phyloP scores from a whole-genome alignment of 148 eudicot species.

The Cornus controversa region DNA sequence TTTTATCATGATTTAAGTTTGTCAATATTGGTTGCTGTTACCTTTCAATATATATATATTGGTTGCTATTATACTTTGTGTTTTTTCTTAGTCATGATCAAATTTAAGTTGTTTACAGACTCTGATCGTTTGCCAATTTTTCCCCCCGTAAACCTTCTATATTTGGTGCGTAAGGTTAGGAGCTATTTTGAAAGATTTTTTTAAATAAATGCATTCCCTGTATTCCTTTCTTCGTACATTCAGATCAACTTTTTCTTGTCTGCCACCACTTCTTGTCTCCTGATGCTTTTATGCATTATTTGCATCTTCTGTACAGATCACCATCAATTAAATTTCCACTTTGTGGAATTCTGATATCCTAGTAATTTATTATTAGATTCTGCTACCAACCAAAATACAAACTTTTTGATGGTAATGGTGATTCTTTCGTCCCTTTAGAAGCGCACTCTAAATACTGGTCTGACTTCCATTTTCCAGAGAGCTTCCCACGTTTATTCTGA shows the following conservation, averaged over 20 bases:
- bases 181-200: background rate
- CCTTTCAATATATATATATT: too few relatives aligned
- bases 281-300: too few relatives aligned
- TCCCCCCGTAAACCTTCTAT: background rate
- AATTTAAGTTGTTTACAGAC: background rate
- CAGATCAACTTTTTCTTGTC: too few relatives aligned
- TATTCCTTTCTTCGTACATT: background rate
- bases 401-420: too few relatives aligned
- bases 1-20: background rate
- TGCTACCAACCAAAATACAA: too few relatives aligned
- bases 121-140: background rate
- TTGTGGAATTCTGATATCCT: background rate
- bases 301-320: too few relatives aligned
- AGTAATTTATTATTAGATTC: background rate
- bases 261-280: too few relatives aligned
- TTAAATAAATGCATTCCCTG: too few relatives aligned
- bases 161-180: background rate
- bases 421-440: background rate
- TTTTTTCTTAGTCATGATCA: background rate
- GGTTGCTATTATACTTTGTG: background rate
- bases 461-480: constrained; percentile 48
- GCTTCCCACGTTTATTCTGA: constrained; percentile 97
- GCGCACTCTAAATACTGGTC: constrained; percentile 2
- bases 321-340: too few relatives aligned
- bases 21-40: background rate